Evolutionary conservation across 352 stramenopile species (phyloP).

Genomic region (Albugo candida): DNA sequence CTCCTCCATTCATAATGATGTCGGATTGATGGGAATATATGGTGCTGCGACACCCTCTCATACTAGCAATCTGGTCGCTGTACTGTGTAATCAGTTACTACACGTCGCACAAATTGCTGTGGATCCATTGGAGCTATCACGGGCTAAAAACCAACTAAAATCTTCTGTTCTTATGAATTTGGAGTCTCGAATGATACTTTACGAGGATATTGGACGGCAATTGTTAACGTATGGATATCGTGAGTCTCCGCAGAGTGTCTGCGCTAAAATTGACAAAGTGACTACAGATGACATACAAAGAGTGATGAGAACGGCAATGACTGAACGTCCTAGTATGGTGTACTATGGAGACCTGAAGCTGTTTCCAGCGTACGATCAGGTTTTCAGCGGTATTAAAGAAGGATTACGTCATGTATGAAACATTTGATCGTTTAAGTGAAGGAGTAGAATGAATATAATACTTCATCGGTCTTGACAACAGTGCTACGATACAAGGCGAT

Average conservation of each 20-base stretch:
- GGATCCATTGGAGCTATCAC: constrained; percentile 76
- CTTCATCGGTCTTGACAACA: too few species aligned
- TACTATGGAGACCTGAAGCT: constrained; percentile 60
- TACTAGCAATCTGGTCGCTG: constrained; percentile 81
- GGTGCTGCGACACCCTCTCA: constrained; percentile 66
- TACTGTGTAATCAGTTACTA: constrained; percentile 88
- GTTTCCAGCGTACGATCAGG: constrained; percentile 72
- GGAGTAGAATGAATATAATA: too few species aligned
- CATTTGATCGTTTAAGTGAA: background rate
- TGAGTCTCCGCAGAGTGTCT: constrained; percentile 77
- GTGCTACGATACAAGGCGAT: too few species aligned
- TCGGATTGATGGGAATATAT: constrained; percentile 90
- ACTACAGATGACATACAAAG: constrained; percentile 72
- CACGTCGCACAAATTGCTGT: constrained; percentile 63
- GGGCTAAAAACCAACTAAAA: constrained; percentile 98
- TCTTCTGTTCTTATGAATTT: constrained; percentile 98
- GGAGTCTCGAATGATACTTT: constrained; percentile 94
- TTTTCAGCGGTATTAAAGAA: constrained; percentile 52
- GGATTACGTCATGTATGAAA: constrained; percentile 14
- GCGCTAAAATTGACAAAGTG: constrained; percentile 76
- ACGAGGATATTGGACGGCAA: constrained; percentile 98
- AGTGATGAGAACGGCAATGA: constrained; percentile 53
- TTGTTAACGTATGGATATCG: constrained; percentile 91
- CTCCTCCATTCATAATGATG: constrained; percentile 89
- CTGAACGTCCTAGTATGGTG: constrained; percentile 58